A percentile compares a stretch with the other conserved stretches of the same genome.
Evolutionary conservation across 2,329 filamentous ascomycete species (phyloP).

Genomic region (Cytospora schulzeri): DNA sequence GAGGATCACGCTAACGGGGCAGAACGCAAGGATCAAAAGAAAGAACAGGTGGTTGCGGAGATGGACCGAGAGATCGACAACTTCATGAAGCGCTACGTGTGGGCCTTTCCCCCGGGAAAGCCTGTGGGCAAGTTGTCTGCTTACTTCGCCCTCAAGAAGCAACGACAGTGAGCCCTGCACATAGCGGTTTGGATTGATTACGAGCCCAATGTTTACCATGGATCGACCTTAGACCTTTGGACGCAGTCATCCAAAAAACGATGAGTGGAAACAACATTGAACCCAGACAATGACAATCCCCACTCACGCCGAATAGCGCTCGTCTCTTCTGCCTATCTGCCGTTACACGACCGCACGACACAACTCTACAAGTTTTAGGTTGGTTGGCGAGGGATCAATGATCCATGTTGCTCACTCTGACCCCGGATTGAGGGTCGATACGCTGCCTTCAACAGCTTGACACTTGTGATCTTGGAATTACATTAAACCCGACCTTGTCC

Average conservation of each 20-base stretch:
- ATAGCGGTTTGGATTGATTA: neutral
- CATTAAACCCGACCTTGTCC: neutral
- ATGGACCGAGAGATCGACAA: conserved; percentile 7
- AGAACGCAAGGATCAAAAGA: neutral
- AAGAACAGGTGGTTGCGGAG: neutral
- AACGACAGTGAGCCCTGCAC: neutral
- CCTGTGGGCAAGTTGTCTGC: conserved; percentile 13
- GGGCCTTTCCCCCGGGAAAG: conserved; percentile 6
- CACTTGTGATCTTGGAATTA: neutral
- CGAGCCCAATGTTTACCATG: too few species aligned
- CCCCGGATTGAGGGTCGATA: neutral
- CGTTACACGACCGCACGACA: too few species aligned
- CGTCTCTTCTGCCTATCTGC: too few species aligned
- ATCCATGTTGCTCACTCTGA: too few species aligned
- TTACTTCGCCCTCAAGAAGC: conserved; percentile 2
- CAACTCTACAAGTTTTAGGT: too few species aligned
- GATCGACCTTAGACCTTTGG: neutral
- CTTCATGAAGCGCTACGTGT: conserved; percentile 10
- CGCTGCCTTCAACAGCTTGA: neutral
- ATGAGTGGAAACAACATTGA: too few species aligned
- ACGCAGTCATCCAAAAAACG: neutral
- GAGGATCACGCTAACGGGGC: neutral
- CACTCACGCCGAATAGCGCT: too few species aligned
- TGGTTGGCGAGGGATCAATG: too few species aligned
- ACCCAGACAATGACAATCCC: neutral